A percentile compares a stretch with the other conserved stretches of the same genome.
These are phyloP conservation scores for Fraxinus anomala DNA, from an alignment of 257 asterid species.

Conservation along the genomic window DNA sequence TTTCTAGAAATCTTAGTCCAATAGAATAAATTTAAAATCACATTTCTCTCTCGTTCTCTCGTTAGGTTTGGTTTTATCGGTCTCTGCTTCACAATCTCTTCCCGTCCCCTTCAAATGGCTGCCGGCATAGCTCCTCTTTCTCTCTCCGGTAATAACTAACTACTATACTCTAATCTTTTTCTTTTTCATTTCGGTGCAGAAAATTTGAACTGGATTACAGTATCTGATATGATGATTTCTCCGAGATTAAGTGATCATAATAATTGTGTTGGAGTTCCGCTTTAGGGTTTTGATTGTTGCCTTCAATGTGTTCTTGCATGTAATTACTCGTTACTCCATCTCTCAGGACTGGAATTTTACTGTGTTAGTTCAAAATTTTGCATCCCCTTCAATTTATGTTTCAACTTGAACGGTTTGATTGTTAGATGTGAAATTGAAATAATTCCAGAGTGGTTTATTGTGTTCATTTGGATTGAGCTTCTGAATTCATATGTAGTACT, in stretches of 20 bases:
- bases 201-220: neutral
- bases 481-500: neutral
- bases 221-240: neutral
- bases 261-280: neutral
- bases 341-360: neutral
- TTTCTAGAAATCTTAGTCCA: too few relatives aligned
- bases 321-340: neutral
- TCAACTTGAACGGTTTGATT: neutral
- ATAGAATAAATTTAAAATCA: too few relatives aligned
- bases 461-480: neutral
- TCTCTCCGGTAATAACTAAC: slow-evolving; percentile 41
- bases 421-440: slow-evolving; percentile 9
- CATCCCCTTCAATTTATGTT: slow-evolving; percentile 6
- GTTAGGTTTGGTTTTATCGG: neutral
- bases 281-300: neutral
- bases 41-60: neutral
- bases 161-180: neutral
- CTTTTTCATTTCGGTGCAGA: neutral
- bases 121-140: slow-evolving; percentile 46
- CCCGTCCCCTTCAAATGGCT: slow-evolving; percentile 49
- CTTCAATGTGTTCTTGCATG: neutral
- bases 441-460: neutral
- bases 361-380: neutral
- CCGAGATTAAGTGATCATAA: neutral
- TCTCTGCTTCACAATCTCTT: slow-evolving; percentile 15